These are phyloP conservation scores for Linnemannia elongata DNA, from an alignment of 192 early-diverging fungal species.

Conservation along the genomic window DNA sequence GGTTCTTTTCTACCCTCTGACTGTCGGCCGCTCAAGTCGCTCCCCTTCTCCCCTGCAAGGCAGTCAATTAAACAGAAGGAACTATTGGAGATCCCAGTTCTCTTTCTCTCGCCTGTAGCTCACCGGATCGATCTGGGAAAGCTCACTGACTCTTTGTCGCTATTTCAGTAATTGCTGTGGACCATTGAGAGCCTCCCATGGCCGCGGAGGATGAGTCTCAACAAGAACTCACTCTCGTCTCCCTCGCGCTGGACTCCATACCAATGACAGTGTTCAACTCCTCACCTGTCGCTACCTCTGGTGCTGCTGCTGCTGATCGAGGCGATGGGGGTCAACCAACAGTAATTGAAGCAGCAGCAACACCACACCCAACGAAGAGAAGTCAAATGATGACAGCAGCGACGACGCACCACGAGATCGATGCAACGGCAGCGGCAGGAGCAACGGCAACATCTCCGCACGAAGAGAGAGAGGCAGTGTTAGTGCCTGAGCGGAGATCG, in stretches of 20 bases:
- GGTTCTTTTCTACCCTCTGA: background rate
- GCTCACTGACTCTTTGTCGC: background rate
- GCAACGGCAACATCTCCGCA: background rate
- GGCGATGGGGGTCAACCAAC: background rate
- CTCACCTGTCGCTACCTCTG: background rate
- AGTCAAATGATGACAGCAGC: too few species aligned
- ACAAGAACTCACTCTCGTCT: constrained; percentile 24
- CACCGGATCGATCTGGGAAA: background rate
- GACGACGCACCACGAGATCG: constrained; percentile 13
- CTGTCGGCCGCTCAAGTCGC: background rate
- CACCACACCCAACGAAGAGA: background rate
- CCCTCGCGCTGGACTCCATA: background rate
- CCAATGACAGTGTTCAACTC: background rate
- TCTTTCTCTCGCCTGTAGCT: background rate
- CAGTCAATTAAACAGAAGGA: background rate
- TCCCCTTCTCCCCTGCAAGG: background rate
- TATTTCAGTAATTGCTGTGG: background rate
- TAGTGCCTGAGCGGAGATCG: background rate
- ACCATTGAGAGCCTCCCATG: constrained; percentile 18
- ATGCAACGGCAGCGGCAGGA: background rate
- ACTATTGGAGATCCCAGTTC: background rate
- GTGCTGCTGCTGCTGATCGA: background rate
- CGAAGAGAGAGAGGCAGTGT: background rate
- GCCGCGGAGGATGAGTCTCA: constrained; percentile 33
- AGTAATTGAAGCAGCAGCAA: background rate